Conservation (phyloP, 176 grass and related monocot species). For the Alopecurus myosuroides region DNA sequence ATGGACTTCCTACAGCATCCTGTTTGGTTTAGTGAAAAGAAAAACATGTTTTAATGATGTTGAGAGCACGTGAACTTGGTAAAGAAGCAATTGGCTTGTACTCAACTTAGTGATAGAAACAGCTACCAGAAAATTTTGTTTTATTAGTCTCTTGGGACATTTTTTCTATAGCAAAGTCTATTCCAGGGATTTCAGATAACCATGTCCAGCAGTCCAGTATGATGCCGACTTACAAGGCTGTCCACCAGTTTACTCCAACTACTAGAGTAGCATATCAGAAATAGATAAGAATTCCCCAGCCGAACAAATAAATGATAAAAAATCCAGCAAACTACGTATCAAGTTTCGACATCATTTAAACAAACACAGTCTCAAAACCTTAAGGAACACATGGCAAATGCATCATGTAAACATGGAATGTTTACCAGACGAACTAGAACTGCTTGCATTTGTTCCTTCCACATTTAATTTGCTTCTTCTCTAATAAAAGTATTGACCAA, state of each 20-base stretch:
- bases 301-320: neutral
- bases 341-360: neutral
- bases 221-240: neutral
- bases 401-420: neutral
- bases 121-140: constrained; percentile 5
- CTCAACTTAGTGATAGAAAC: constrained; percentile 18
- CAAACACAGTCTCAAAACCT: neutral
- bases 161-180: neutral
- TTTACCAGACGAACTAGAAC: neutral
- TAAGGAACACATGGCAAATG: neutral
- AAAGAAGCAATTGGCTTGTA: neutral
- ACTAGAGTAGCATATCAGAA: neutral
- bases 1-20: neutral
- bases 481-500: neutral
- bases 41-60: constrained; percentile 7
- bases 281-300: neutral
- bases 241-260: neutral
- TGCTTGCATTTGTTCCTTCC: neutral
- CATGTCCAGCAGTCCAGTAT: neutral
- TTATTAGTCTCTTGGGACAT: neutral
- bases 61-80: neutral
- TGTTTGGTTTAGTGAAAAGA: neutral
- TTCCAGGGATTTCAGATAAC: neutral
- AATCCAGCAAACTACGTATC: neutral
- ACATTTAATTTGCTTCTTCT: neutral